Evolutionary conservation across 2,329 filamentous ascomycete species (phyloP), one percentile per base, ranked within the genome.

Genomic region (Apiospora phragmitis): DNA sequence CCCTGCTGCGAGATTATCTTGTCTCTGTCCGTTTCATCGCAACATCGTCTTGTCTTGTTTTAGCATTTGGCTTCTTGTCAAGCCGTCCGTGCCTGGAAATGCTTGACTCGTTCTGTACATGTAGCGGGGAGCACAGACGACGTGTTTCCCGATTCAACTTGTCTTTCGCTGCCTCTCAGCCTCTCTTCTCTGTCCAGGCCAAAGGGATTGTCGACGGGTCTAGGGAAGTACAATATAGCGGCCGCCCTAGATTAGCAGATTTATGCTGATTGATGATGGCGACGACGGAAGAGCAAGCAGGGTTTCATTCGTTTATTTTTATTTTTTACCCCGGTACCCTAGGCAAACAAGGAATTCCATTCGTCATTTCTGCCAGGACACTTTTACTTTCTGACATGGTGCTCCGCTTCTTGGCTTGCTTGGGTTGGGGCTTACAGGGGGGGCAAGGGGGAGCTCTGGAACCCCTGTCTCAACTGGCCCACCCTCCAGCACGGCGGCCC

Each of bases 101-200:
- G 55, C 55, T 62, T 62, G 55, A 62, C 55, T 62, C 55, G 55
- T 24, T 62, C 32, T n/a, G 6, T n/a, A n/a, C n/a, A n/a, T n/a
- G 32, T 14, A 9, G 9, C 11, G 55, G 32, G 32, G 32, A 59
- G 51, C 51, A 59, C 51, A 59, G 51, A 59, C 51, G 16, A 59
- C 49, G 49, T 55, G 49, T 55, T 55, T 55, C 26, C 49, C 49
- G 18, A 29, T 14, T 21, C 43, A 21, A 47, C 29, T 16, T 21
- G 51, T 29, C 7, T 59, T 11, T 47, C 43, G n/a, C 43, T 47
- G n/a, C 9, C 21, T 47, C 21, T 18, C 18, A 47, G 43, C 43
- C 43, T 47, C 18, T 47, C 4, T n/a, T n/a, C 18, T 45, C 21
- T 6, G 16, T 9, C 29, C 9, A 38, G 18, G 18, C 29, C 29